Percentiles rank a stretch among this genome's conserved stretches.
Evolutionary conservation across 2,329 filamentous ascomycete species (phyloP).

Genomic region (Fusarium piperis): DNA sequence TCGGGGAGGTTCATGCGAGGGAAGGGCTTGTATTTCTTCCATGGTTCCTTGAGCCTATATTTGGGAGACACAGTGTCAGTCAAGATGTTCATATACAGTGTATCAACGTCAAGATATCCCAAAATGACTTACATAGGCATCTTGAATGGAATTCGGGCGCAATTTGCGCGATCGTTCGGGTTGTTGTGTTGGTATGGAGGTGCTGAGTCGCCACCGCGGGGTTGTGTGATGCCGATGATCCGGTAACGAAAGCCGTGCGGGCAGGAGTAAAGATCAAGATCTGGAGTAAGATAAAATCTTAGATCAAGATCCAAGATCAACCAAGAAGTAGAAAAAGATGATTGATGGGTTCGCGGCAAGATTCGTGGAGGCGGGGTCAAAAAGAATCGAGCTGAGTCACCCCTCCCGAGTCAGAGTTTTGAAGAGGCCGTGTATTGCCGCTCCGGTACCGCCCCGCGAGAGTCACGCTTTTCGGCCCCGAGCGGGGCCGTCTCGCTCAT

Average conservation of each 20-base stretch:
- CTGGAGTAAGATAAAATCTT: not conserved
- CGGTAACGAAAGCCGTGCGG: not conserved
- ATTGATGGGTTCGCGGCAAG: not conserved
- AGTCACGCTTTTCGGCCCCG: not conserved
- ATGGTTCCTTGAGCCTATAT: not conserved
- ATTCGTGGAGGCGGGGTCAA: not conserved
- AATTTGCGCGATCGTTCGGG: not conserved
- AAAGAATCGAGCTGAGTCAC: not conserved
- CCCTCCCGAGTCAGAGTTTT: not conserved
- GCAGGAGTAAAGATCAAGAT: not conserved
- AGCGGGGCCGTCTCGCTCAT: not conserved
- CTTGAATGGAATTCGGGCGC: not conserved
- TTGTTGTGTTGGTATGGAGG: not conserved
- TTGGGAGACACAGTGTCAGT: not conserved
- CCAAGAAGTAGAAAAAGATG: not conserved
- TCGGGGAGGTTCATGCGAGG: not conserved
- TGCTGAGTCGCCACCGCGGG: not conserved
- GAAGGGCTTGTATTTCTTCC: not conserved
- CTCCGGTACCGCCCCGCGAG: not conserved
- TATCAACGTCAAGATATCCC: not conserved
- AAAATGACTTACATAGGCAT: not conserved
- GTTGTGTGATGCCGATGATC: not conserved
- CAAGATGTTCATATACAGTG: not conserved
- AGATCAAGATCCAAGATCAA: not conserved
- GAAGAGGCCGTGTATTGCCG: not conserved